Percentiles rank a stretch among this genome's conserved stretches.
Evolutionary conservation across 257 asterid species (phyloP).

Genomic region (Avicennia marina): DNA sequence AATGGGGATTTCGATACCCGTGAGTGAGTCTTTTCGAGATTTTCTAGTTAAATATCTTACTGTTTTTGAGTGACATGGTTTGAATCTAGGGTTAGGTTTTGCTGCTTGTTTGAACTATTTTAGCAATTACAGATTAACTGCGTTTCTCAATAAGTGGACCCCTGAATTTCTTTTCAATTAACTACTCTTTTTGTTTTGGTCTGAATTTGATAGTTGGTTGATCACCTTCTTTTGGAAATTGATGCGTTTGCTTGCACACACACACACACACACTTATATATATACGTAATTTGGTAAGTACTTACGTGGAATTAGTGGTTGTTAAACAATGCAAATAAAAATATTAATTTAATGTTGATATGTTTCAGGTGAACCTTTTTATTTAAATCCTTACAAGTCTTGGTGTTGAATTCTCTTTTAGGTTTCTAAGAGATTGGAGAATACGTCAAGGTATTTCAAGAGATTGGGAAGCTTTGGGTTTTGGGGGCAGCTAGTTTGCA

Average conservation of each 20-base stretch:
- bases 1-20: constrained; percentile 2
- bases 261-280: neutral
- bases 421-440: constrained; percentile 90
- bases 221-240: neutral
- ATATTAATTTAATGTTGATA: neutral
- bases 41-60: constrained; percentile 7
- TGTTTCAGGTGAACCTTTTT: no score
- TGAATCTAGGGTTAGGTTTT: constrained; percentile 35
- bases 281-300: neutral
- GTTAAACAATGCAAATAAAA: constrained; percentile 6
- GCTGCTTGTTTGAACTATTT: constrained; percentile 7
- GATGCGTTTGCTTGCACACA: neutral
- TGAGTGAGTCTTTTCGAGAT: neutral
- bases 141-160: neutral
- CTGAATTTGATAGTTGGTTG: constrained; percentile 2
- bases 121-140: neutral
- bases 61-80: constrained; percentile 13
- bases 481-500: constrained; percentile 92
- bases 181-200: neutral
- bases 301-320: neutral
- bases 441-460: constrained; percentile 78
- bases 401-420: no score
- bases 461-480: constrained; percentile 96
- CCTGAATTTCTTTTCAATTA: neutral
- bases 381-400: neutral